phyloP scores from a whole-genome alignment of 495 filamentous ascomycete species.

The Aspergillus nidulans region DNA sequence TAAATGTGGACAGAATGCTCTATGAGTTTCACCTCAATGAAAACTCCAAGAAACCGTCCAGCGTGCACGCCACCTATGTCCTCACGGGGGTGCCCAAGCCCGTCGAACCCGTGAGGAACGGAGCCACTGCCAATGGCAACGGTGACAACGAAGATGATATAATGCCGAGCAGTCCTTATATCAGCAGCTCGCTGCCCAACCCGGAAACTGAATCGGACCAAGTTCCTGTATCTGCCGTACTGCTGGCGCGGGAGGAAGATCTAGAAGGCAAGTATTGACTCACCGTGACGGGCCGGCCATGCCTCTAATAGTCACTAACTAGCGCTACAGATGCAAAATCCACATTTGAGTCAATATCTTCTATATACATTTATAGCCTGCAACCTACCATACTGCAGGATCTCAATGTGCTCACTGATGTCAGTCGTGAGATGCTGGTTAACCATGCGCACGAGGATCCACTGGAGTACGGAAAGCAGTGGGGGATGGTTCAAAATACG shows the following conservation, averaged over 20 bases:
- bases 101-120: slow-evolving; percentile 32
- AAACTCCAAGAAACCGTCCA: slow-evolving; percentile 69
- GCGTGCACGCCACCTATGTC: slow-evolving; percentile 84
- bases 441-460: slow-evolving; percentile 57
- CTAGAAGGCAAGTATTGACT: slow-evolving; percentile 55
- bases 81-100: slow-evolving; percentile 58
- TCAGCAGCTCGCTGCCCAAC: slow-evolving; percentile 55
- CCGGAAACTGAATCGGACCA: slow-evolving; percentile 35
- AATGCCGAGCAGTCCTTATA: slow-evolving; percentile 68
- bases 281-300: background rate
- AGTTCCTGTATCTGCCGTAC: slow-evolving; percentile 50
- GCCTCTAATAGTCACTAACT: background rate
- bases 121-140: slow-evolving; percentile 18
- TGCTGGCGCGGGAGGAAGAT: slow-evolving; percentile 76
- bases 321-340: slow-evolving; percentile 55
- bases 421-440: slow-evolving; percentile 54
- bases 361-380: slow-evolving; percentile 85
- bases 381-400: slow-evolving; percentile 69
- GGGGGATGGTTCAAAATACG: slow-evolving; percentile 67
- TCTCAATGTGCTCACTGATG: slow-evolving; percentile 68
- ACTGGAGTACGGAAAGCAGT: slow-evolving; percentile 52
- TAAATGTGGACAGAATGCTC: slow-evolving; percentile 60
- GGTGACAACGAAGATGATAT: slow-evolving; percentile 62
- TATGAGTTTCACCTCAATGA: slow-evolving; percentile 81
- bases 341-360: slow-evolving; percentile 64